Percentiles rank a stretch among this genome's conserved stretches.
Evolutionary conservation across 169 alveolate species (phyloP).

Genomic region (Eimeria acervulina): DNA sequence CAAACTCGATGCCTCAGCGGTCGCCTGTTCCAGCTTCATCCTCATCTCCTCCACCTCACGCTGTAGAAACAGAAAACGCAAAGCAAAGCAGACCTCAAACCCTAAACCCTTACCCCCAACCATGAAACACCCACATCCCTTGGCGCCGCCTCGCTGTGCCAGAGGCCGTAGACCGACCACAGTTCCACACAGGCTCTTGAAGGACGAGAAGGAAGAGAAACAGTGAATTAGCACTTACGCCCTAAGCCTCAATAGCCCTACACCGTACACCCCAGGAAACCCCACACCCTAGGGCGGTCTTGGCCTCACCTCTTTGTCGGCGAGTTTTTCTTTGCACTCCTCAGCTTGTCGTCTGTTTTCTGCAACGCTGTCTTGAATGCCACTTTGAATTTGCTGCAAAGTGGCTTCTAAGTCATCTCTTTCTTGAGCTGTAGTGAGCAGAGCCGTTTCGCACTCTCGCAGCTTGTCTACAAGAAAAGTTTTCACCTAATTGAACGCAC

Average conservation of each 20-base stretch:
- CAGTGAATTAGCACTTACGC: background rate
- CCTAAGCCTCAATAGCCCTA: background rate
- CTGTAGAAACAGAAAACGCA: constrained; percentile 10
- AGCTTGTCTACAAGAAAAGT: constrained; percentile 75
- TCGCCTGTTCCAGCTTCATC: constrained; percentile 24
- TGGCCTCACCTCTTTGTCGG: constrained; percentile 32
- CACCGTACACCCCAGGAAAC: background rate
- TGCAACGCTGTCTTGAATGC: constrained; percentile 70
- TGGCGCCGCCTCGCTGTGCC: too few species aligned
- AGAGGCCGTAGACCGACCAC: background rate
- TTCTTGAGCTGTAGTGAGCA: constrained; percentile 81
- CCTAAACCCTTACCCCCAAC: too few species aligned
- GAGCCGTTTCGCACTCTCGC: constrained; percentile 83
- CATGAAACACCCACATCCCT: too few species aligned
- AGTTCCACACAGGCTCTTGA: background rate
- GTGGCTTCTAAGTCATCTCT: constrained; percentile 78
- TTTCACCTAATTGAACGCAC: constrained; percentile 63
- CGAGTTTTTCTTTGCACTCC: background rate
- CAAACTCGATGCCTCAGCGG: background rate
- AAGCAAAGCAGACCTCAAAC: background rate
- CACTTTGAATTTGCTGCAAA: constrained; percentile 72
- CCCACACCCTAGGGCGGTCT: background rate
- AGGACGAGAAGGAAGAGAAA: background rate
- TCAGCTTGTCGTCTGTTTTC: constrained; percentile 1
- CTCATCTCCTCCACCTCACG: constrained; percentile 60